Base-by-base conservation (phyloP, 2,329 filamentous ascomycete species). In the Cryphonectria japonica region DNA sequence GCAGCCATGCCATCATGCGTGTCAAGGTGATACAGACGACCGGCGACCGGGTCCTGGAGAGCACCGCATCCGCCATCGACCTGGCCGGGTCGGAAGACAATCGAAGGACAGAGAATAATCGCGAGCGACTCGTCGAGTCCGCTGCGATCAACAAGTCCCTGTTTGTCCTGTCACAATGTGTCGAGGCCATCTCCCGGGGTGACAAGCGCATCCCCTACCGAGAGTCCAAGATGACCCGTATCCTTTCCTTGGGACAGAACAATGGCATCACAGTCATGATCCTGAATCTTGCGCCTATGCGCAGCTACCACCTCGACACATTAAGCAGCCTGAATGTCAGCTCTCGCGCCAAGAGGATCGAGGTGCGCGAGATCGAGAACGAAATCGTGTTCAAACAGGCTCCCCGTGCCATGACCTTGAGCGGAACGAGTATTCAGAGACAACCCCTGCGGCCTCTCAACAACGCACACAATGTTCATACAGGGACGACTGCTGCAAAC, bases 81-180 rank as follows among this genome's bases (percentile, higher is more conserved):
- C 86, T 98, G 76, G 95, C 95, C 69, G 95, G 95, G 57, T 98
- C 95, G 0, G 96, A 98, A 81, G 95, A 98, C 81, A 98, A 98
- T 79, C 88, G 95, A 65, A 87, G 95, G 66, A 98, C 95, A 0
- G 95, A 97, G 67, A 98, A 98, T 80, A 94, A 91, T 76, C 96
- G 95, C 79, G 94, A 97, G 80, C 88, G 95, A 37, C 85, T 98
- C 79, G 89, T 97, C n/a, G 95, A 98, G 81, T 97, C 94, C 54
- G 94, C 95, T 0, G 95, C 93, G 77, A 98, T 98, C 85, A 98
- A 98, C 86, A 98, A 98, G 83, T 97, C 93, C 74, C 85, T 98
- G 8, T 98, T 98, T 77, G 95, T 98, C 26, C 84, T 98, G 65
- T 95, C 94, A 60, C 94, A 97, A 79, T 98, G 95, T 77, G 95